Conservation (phyloP, 495 filamentous ascomycete genomes). For the Hapsidospora chrysogenum region DNA sequence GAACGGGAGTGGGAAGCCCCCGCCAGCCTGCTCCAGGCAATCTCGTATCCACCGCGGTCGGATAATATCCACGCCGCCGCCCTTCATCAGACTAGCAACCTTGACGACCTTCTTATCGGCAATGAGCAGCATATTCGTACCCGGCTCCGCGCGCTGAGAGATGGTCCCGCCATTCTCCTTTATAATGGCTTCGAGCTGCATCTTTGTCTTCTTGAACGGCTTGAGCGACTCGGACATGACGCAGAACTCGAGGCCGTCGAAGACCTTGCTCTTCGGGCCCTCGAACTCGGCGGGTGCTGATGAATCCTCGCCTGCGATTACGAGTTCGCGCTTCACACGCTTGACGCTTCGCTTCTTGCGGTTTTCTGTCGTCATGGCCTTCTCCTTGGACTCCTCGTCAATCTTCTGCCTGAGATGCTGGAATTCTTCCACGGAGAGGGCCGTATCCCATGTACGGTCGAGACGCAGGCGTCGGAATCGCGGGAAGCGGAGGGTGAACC, state of each 20-base stretch:
- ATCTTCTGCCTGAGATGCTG: constrained; percentile 50
- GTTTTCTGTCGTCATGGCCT: constrained; percentile 70
- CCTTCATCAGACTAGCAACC: constrained; percentile 65
- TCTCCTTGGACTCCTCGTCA: constrained; percentile 50
- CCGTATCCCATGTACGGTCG: constrained; percentile 71
- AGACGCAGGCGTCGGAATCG: constrained; percentile 68
- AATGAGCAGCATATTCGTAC: constrained; percentile 45
- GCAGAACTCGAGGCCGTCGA: constrained; percentile 68
- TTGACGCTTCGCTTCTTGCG: constrained; percentile 46
- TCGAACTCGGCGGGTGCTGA: constrained; percentile 29
- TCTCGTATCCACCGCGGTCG: constrained; percentile 75
- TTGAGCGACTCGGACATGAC: constrained; percentile 25
- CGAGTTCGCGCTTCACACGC: constrained; percentile 46
- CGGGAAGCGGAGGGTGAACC: constrained; percentile 76
- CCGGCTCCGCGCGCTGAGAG: constrained; percentile 51
- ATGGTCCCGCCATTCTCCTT: constrained; percentile 79
- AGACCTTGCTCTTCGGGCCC: constrained; percentile 32
- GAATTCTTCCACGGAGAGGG: constrained; percentile 65
- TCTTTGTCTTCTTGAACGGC: constrained; percentile 51
- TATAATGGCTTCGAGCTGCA: constrained; percentile 68
- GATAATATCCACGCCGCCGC: constrained; percentile 50
- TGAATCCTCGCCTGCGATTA: constrained; percentile 50
- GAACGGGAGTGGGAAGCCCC: constrained; percentile 45
- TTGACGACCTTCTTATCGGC: constrained; percentile 77
- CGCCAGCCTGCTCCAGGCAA: constrained; percentile 47